phyloP scores from a whole-genome alignment of 768 basidiomycete species.

The Phaeotremella fagi region DNA sequence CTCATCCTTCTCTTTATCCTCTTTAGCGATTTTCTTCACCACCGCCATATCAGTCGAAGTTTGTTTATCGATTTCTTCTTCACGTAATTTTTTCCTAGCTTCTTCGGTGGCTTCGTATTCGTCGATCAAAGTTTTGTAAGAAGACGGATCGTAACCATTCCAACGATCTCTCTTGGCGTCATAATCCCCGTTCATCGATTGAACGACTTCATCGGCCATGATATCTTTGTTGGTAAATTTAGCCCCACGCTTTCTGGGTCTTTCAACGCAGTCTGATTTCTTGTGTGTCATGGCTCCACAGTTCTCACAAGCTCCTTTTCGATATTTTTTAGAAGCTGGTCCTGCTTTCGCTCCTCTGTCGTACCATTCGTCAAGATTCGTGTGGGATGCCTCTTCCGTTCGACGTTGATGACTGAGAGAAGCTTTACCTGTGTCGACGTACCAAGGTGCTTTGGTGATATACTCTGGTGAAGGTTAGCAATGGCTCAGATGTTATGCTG shows the following conservation, averaged over 20 bases:
- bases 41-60: constrained; percentile 86
- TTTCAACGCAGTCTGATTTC: constrained; percentile 84
- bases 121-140: constrained; percentile 80
- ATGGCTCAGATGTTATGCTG: background rate
- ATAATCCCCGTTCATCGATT: constrained; percentile 65
- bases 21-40: constrained; percentile 70
- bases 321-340: constrained; percentile 91
- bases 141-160: constrained; percentile 93
- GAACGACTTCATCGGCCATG: constrained; percentile 82
- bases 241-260: constrained; percentile 92
- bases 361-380: constrained; percentile 85
- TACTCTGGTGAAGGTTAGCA: constrained; percentile 60
- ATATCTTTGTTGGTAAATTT: constrained; percentile 87
- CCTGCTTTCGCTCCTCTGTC: constrained; percentile 66
- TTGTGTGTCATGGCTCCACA: constrained; percentile 96
- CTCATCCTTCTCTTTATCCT: constrained; percentile 56
- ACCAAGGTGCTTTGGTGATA: constrained; percentile 98
- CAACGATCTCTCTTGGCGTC: constrained; percentile 95
- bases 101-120: constrained; percentile 91
- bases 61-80: constrained; percentile 97
- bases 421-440: constrained; percentile 87
- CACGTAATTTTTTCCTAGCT: constrained; percentile 80
- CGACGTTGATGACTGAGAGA: constrained; percentile 91
- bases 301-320: constrained; percentile 98
- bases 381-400: constrained; percentile 60